Evolutionary conservation across 306 rosid species (phyloP).

Genomic region (Adenanthera pavonina): DNA sequence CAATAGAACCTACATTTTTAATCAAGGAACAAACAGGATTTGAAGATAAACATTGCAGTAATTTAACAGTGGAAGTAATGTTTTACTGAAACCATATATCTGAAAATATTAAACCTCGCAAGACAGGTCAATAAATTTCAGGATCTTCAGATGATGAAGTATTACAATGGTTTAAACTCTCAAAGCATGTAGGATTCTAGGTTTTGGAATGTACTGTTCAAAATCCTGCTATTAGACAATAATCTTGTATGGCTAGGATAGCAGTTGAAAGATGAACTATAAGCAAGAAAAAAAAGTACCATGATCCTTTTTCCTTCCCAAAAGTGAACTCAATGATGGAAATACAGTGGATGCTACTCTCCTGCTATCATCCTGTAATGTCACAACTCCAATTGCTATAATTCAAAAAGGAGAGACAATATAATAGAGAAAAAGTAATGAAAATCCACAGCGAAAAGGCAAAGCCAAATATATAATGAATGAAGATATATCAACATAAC

Average conservation of each 20-base stretch:
- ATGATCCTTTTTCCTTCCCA: slow-evolving; percentile 7
- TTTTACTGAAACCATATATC: no score
- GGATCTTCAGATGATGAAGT: no score
- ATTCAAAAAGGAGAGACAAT: neutral
- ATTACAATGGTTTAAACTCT: neutral
- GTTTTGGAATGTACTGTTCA: neutral
- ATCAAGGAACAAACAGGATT: neutral
- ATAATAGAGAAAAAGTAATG: neutral
- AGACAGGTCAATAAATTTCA: no score
- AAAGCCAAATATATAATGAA: no score
- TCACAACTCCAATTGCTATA: neutral
- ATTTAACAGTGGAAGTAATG: neutral
- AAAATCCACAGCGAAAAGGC: neutral
- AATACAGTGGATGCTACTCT: neutral
- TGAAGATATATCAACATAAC: no score
- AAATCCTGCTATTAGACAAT: neutral
- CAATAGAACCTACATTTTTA: neutral
- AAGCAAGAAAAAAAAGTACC: neutral
- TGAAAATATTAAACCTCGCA: no score
- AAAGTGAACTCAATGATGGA: neutral
- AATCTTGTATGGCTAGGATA: neutral
- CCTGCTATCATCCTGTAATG: slow-evolving; percentile 18
- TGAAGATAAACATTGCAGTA: neutral
- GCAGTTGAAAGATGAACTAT: neutral
- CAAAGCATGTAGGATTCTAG: neutral